Percentiles rank a stretch among this genome's conserved stretches.
These are phyloP conservation scores for Wolfiporia cocos DNA, from an alignment of 1,284 basidiomycete genomes.

Conservation along the genomic window DNA sequence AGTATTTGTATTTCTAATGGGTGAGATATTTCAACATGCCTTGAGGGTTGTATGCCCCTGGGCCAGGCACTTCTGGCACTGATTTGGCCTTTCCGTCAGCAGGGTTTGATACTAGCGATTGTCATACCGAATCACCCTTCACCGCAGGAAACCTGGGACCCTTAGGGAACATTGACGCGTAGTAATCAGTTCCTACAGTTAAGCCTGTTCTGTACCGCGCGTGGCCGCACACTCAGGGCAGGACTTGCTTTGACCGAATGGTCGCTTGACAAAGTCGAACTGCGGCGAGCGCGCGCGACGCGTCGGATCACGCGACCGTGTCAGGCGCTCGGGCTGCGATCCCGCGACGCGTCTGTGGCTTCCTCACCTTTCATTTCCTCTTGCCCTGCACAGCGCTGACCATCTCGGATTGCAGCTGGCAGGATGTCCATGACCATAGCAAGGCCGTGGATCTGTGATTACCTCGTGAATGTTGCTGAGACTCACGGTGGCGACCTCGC, in stretches of 20 bases:
- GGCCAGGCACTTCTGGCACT: slow-evolving; percentile 25
- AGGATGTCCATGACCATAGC: slow-evolving; percentile 39
- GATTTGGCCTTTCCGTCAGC: neutral
- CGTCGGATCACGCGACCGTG: too few species aligned
- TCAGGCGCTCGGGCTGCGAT: too few species aligned
- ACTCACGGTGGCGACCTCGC: slow-evolving; percentile 38
- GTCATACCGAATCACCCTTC: slow-evolving; percentile 14
- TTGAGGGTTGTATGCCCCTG: slow-evolving; percentile 23
- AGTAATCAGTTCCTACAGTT: neutral
- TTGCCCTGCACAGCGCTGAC: too few species aligned
- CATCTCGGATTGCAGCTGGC: too few species aligned
- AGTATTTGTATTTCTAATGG: neutral
- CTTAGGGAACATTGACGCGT: slow-evolving; percentile 8
- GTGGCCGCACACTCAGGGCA: neutral
- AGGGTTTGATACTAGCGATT: neutral
- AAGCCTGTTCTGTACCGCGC: neutral
- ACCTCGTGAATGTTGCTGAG: slow-evolving; percentile 43
- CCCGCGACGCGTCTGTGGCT: neutral
- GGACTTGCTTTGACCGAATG: neutral
- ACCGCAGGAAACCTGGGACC: slow-evolving; percentile 18
- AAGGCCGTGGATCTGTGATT: slow-evolving; percentile 45
- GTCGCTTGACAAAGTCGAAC: neutral
- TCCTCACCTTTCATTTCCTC: too few species aligned
- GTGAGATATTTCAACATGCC: slow-evolving; percentile 6
- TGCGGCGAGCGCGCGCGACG: too few species aligned